A percentile compares a stretch with the other conserved stretches of the same genome.
phyloP scores from a whole-genome alignment of 2,329 filamentous ascomycete species.

The Hypoxylon sp. region DNA sequence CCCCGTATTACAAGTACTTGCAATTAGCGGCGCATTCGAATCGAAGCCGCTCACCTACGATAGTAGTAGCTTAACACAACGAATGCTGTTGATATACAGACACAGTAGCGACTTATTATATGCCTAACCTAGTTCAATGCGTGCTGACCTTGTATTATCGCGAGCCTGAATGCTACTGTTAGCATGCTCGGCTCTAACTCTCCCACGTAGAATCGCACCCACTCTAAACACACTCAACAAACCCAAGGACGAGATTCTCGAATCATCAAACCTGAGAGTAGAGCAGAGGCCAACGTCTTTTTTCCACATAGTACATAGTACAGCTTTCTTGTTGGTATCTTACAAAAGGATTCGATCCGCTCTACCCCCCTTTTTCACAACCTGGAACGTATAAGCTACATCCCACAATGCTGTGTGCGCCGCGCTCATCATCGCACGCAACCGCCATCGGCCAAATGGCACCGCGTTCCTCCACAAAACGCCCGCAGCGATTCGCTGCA shows the following conservation, averaged over 20 bases:
- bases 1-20: background rate
- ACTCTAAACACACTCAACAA: background rate
- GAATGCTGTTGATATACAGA: background rate
- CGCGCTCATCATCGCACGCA: background rate
- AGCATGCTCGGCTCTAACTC: background rate
- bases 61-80: no score
- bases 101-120: background rate
- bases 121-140: background rate
- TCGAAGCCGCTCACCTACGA: conserved; percentile 3
- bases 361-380: background rate
- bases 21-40: conserved; percentile 1
- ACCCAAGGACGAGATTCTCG: background rate
- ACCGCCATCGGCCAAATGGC: no score
- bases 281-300: conserved; percentile 4
- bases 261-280: conserved; percentile 2
- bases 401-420: background rate
- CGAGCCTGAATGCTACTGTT: background rate
- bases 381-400: background rate
- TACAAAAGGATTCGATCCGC: conserved; percentile 4
- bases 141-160: background rate
- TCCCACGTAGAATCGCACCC: background rate
- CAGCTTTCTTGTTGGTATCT: conserved; percentile 17
- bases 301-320: conserved; percentile 2
- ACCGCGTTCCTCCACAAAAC: conserved; percentile 5
- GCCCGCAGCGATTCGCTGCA: background rate